Conservation (phyloP, 2,329 filamentous ascomycete genomes). For the Ophiosphaerella korrae region DNA sequence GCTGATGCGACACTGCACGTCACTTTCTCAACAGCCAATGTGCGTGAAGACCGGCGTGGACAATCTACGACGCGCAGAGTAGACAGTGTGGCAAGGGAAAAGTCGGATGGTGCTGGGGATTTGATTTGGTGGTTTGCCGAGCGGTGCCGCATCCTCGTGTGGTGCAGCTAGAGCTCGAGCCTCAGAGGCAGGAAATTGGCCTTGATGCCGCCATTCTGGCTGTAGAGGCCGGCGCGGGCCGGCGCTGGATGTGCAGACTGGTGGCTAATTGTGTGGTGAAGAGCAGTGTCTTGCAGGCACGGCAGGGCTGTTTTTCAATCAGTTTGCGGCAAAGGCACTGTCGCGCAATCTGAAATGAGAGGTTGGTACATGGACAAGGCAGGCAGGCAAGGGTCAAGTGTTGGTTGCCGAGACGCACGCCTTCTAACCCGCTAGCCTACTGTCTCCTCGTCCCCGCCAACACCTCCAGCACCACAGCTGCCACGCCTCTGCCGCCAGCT, state of each 20-base stretch:
- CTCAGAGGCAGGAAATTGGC: neutral
- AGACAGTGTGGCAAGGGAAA: neutral
- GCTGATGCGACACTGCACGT: neutral
- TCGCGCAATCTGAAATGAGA: neutral
- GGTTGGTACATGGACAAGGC: neutral
- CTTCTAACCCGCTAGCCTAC: too few relatives aligned
- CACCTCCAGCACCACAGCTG: too few relatives aligned
- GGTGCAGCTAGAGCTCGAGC: constrained; percentile 13
- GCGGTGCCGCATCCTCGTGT: constrained; percentile 2
- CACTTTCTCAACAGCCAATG: neutral
- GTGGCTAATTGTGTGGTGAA: too few relatives aligned
- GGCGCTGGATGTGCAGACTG: too few relatives aligned
- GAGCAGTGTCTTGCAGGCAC: too few relatives aligned
- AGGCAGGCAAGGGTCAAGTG: neutral
- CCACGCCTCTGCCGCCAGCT: neutral
- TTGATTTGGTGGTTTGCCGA: constrained; percentile 8
- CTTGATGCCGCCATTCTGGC: too few relatives aligned
- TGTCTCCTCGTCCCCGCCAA: too few relatives aligned
- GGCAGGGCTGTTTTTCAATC: too few relatives aligned
- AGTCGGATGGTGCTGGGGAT: neutral
- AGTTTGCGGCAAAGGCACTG: neutral
- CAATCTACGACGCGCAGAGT: neutral
- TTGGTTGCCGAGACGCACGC: too few relatives aligned
- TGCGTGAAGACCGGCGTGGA: neutral
- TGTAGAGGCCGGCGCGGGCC: too few relatives aligned